phyloP scores from a whole-genome alignment of 352 stramenopile genomes.

The Phytophthora melonis region DNA sequence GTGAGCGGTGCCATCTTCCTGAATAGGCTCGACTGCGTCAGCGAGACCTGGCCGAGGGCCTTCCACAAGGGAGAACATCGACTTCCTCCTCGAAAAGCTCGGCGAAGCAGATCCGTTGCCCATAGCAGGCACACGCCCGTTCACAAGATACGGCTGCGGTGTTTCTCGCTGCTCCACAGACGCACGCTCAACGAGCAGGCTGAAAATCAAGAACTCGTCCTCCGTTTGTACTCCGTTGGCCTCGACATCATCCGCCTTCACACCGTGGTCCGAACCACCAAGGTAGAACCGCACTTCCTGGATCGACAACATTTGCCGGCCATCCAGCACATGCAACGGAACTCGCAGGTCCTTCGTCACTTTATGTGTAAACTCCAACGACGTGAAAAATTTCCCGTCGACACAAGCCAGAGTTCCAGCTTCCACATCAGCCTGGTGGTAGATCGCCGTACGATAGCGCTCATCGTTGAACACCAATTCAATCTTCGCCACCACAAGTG shows the following conservation, averaged over 20 bases:
- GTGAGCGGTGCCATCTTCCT: conserved; percentile 58
- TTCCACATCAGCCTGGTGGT: conserved; percentile 47
- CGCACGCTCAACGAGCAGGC: conserved; percentile 57
- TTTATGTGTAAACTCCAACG: conserved; percentile 61
- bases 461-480: conserved; percentile 83
- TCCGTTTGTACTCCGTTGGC: conserved; percentile 22
- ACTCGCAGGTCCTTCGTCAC: conserved; percentile 47
- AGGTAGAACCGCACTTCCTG: conserved; percentile 75
- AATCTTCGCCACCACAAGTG: conserved; percentile 66
- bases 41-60: conserved; percentile 33
- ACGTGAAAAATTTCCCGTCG: conserved; percentile 54
- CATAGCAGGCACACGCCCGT: conserved; percentile 84
- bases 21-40: conserved; percentile 43
- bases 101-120: conserved; percentile 83
- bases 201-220: conserved; percentile 69
- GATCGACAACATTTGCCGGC: conserved; percentile 63
- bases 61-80: conserved; percentile 72
- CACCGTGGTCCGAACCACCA: conserved; percentile 18
- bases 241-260: conserved; percentile 13
- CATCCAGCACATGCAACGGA: conserved; percentile 65
- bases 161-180: conserved; percentile 45
- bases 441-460: conserved; percentile 71
- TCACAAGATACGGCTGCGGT: conserved; percentile 55
- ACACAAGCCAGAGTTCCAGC: conserved; percentile 12
- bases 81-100: conserved; percentile 82